Conservation (phyloP, 2,329 filamentous ascomycete genomes). For the Stagonosporopsis rhizophila region DNA sequence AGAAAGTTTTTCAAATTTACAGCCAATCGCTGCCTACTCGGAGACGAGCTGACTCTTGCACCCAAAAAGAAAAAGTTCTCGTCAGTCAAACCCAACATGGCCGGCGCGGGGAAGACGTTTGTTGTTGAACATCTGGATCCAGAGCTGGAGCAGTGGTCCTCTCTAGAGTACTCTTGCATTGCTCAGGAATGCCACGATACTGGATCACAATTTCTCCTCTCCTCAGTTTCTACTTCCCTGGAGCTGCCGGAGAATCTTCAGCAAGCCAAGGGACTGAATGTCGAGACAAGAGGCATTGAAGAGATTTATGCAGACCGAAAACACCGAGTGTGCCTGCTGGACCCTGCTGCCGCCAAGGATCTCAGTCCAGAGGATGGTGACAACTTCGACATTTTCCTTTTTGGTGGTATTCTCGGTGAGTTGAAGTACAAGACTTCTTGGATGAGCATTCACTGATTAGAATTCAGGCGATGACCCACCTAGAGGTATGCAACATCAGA, state of each 20-base stretch:
- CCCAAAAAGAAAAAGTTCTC: constrained; percentile 21
- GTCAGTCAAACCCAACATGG: constrained; percentile 30
- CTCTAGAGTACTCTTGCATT: constrained; percentile 89
- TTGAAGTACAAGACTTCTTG: background rate
- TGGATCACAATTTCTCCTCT: constrained; percentile 77
- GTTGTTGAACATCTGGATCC: constrained; percentile 97
- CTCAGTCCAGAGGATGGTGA: constrained; percentile 83
- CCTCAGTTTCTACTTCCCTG: constrained; percentile 76
- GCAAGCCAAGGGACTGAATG: constrained; percentile 67
- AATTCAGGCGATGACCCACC: constrained; percentile 86
- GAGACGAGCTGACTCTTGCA: background rate
- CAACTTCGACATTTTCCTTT: constrained; percentile 87
- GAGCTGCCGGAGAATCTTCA: constrained; percentile 65
- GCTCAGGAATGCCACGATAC: constrained; percentile 76
- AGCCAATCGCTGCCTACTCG: constrained; percentile 2
- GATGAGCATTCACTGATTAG: constrained; percentile 31
- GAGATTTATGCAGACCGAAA: constrained; percentile 77
- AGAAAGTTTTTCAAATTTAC: background rate
- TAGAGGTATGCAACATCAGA: constrained; percentile 67
- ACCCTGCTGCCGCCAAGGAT: constrained; percentile 83
- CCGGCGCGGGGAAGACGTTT: constrained; percentile 69
- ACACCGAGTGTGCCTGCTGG: constrained; percentile 82
- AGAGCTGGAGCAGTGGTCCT: constrained; percentile 92
- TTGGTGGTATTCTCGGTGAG: constrained; percentile 92
- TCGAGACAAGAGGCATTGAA: constrained; percentile 81